Conservation (phyloP, 75 land plant species). For the Sequoia sempervirens region DNA sequence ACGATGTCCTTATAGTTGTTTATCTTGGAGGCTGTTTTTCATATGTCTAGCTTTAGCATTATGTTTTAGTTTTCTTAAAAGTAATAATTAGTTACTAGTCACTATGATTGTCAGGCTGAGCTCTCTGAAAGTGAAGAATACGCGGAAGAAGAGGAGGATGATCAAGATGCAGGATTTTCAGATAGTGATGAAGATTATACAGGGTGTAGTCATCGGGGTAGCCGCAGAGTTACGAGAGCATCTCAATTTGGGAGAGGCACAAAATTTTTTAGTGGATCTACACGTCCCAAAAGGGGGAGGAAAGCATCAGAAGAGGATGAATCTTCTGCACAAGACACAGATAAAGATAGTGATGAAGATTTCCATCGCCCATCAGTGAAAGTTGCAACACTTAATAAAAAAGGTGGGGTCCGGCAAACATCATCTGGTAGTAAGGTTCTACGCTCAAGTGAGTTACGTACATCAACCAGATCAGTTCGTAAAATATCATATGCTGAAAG, state of each 20-base stretch:
- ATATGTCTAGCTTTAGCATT: not conserved
- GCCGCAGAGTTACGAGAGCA: constrained; percentile 28
- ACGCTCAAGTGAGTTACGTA: constrained; percentile 58
- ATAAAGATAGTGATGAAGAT: constrained; percentile 61
- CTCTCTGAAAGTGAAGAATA: constrained; percentile 51
- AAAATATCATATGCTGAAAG: constrained; percentile 97
- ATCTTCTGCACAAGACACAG: constrained; percentile 54
- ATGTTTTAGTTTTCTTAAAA: not conserved
- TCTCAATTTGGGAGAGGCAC: constrained; percentile 24
- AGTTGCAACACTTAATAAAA: constrained; percentile 23
- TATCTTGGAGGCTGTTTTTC: not conserved
- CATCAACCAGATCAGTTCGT: constrained; percentile 76
- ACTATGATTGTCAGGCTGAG: not conserved
- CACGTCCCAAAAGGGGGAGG: constrained; percentile 42
- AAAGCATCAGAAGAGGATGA: constrained; percentile 46
- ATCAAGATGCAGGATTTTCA: constrained; percentile 60
- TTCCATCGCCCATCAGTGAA: constrained; percentile 32
- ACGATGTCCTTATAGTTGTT: not conserved
- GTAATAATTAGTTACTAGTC: not conserved
- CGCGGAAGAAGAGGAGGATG: constrained; percentile 54
- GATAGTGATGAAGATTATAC: constrained; percentile 56
- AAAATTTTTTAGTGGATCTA: constrained; percentile 20
- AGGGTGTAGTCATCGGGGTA: constrained; percentile 23
- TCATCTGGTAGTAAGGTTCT: constrained; percentile 10
- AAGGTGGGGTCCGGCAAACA: constrained; percentile 18